These are phyloP conservation scores for Aspergillus fumigatus DNA, from an alignment of 2,329 filamentous ascomycete genomes.

Conservation along the genomic window DNA sequence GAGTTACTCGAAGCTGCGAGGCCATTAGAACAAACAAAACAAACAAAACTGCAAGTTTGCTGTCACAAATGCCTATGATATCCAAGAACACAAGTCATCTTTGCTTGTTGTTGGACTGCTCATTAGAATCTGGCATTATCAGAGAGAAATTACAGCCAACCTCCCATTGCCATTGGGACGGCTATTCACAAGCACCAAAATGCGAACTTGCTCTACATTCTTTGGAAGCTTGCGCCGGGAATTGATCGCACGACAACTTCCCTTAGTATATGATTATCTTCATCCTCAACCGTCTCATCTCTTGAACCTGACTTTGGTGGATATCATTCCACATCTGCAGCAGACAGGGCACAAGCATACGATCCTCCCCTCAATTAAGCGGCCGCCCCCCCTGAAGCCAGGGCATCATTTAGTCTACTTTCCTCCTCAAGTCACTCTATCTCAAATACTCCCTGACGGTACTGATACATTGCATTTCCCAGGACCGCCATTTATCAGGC, in stretches of 20 bases:
- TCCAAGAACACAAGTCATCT: constrained; percentile 10
- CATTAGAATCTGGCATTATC: not conserved
- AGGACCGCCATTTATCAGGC: constrained; percentile 63
- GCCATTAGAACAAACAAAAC: not conserved
- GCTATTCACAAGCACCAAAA: not conserved
- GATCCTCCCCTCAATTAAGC: constrained; percentile 31
- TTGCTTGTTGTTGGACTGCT: not conserved
- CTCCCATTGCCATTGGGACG: constrained; percentile 4
- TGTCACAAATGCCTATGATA: not conserved
- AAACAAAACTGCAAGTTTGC: not conserved
- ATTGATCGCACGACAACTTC: constrained; percentile 47
- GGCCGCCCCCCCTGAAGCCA: constrained; percentile 25
- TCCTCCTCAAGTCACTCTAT: constrained; percentile 61
- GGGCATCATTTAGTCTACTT: constrained; percentile 88
- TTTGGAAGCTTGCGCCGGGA: constrained; percentile 37
- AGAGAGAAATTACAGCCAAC: not conserved
- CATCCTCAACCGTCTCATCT: constrained; percentile 61
- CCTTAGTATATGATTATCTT: constrained; percentile 52
- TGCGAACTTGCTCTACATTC: constrained; percentile 28
- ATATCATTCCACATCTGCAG: constrained; percentile 45
- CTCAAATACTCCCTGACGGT: constrained; percentile 69
- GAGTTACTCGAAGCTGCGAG: not conserved
- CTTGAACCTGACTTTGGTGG: constrained; percentile 58
- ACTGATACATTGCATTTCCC: constrained; percentile 78
- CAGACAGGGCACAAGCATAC: constrained; percentile 22